phyloP scores from a whole-genome alignment of 2,329 filamentous ascomycete genomes.

The Ophiocordyceps camponoti-saundersi region DNA sequence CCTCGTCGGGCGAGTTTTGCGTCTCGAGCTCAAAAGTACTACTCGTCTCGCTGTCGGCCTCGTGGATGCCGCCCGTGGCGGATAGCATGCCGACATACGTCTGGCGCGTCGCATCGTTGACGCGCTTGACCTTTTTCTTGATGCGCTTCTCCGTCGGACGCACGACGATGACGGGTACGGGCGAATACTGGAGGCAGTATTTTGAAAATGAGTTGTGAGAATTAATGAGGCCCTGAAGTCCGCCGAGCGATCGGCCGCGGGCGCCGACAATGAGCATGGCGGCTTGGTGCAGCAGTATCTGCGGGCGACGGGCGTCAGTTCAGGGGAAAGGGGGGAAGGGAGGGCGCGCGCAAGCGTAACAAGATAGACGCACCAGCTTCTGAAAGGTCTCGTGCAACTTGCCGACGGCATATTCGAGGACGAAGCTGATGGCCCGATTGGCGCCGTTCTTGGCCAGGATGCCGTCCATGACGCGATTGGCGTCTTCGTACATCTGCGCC shows the following conservation, averaged over 20 bases:
- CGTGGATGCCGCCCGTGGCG: constrained; percentile 38
- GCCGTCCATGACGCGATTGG: constrained; percentile 53
- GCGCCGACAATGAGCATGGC: constrained; percentile 86
- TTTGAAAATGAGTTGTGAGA: constrained; percentile 73
- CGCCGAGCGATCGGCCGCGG: constrained; percentile 65
- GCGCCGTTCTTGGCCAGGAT: constrained; percentile 65
- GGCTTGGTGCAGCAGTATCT: constrained; percentile 87
- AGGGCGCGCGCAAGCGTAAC: too few species aligned
- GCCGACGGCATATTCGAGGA: constrained; percentile 75
- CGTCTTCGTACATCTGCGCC: constrained; percentile 54
- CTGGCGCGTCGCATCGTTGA: constrained; percentile 56
- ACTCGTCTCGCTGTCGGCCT: constrained; percentile 37
- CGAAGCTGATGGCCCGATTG: constrained; percentile 69
- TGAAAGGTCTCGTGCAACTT: constrained; percentile 86
- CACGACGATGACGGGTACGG: constrained; percentile 84
- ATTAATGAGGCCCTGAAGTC: constrained; percentile 71
- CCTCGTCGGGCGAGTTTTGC: constrained; percentile 38
- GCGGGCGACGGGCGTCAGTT: neutral
- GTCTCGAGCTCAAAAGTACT: constrained; percentile 37
- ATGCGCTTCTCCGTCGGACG: constrained; percentile 72
- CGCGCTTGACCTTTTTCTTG: constrained; percentile 78
- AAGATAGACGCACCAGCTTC: constrained; percentile 48
- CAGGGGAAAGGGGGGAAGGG: neutral
- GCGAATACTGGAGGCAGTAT: constrained; percentile 86
- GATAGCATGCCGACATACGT: constrained; percentile 67